Evolutionary conservation across 2,329 filamentous ascomycete species (phyloP).

Genomic region (Fusarium torulosum): DNA sequence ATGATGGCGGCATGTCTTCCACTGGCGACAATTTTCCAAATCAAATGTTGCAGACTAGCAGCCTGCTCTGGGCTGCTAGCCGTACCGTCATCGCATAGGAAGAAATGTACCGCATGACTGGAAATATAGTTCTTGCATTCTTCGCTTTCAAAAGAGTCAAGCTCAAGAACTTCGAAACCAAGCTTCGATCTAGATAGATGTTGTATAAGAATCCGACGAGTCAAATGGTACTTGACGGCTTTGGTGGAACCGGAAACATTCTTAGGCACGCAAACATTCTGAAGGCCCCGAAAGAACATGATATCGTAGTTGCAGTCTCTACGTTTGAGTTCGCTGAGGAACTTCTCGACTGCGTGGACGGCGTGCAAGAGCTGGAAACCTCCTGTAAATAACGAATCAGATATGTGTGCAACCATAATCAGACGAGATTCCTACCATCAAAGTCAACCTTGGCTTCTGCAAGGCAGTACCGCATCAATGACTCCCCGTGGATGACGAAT

Average conservation of each 20-base stretch:
- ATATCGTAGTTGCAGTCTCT: slow-evolving; percentile 79
- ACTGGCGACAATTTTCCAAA: slow-evolving; percentile 61
- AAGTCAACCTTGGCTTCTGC: slow-evolving; percentile 75
- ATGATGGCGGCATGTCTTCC: slow-evolving; percentile 73
- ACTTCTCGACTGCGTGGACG: slow-evolving; percentile 74
- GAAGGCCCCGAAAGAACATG: slow-evolving; percentile 73
- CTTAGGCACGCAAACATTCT: slow-evolving; percentile 67
- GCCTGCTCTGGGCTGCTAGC: slow-evolving; percentile 52
- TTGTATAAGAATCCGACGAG: slow-evolving; percentile 72
- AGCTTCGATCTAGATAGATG: slow-evolving; percentile 62
- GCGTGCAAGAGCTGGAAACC: slow-evolving; percentile 81
- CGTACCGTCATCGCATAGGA: slow-evolving; percentile 76
- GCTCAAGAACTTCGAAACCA: slow-evolving; percentile 54
- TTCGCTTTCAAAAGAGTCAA: slow-evolving; percentile 60
- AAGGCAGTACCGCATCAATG: slow-evolving; percentile 74
- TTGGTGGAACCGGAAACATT: slow-evolving; percentile 14
- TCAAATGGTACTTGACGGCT: slow-evolving; percentile 68
- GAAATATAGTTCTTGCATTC: slow-evolving; percentile 69
- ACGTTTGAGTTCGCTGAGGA: slow-evolving; percentile 70
- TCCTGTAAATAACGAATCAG: slow-evolving; percentile 50
- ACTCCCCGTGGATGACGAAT: slow-evolving; percentile 80
- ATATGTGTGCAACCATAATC: background rate
- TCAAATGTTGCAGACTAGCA: slow-evolving; percentile 57
- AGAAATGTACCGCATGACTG: slow-evolving; percentile 70
- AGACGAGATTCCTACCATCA: slow-evolving; percentile 53